Evolutionary conservation across 2,329 filamentous ascomycete species (phyloP).

Genomic region (Ampelomyces quisqualis): DNA sequence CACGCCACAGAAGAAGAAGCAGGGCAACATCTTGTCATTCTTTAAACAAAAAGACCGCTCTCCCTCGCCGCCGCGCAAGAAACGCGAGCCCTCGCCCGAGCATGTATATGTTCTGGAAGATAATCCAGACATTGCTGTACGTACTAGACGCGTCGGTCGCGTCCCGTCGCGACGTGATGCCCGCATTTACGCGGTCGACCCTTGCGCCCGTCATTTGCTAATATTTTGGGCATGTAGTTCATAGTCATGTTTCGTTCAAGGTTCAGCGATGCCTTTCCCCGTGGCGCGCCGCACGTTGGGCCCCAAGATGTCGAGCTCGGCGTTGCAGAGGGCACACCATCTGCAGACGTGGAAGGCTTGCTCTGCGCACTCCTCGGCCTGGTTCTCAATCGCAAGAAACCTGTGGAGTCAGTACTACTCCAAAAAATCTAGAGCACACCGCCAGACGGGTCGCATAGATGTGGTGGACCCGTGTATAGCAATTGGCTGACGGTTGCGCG

Average conservation of each 20-base stretch:
- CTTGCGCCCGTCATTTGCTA: slow-evolving; percentile 29
- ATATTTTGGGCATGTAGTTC: slow-evolving; percentile 62
- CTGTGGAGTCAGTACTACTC: slow-evolving; percentile 77
- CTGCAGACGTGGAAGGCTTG: slow-evolving; percentile 81
- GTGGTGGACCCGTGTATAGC: background rate
- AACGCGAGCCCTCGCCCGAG: slow-evolving; percentile 81
- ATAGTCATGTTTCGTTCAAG: slow-evolving; percentile 97
- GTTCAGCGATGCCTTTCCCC: slow-evolving; percentile 85
- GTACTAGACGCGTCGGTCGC: slow-evolving; percentile 52
- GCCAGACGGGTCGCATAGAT: slow-evolving; percentile 21
- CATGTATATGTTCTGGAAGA: slow-evolving; percentile 90
- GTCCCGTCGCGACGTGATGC: slow-evolving; percentile 36
- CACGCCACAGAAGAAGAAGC: slow-evolving; percentile 34
- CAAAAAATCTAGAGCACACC: slow-evolving; percentile 13
- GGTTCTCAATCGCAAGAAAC: slow-evolving; percentile 94
- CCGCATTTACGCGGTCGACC: slow-evolving; percentile 21
- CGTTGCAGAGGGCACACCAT: slow-evolving; percentile 73
- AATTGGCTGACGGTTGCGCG: slow-evolving; percentile 36
- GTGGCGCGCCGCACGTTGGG: slow-evolving; percentile 83
- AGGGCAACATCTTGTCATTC: slow-evolving; percentile 40
- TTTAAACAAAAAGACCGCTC: slow-evolving; percentile 48
- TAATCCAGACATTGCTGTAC: slow-evolving; percentile 87
- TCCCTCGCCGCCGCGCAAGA: slow-evolving; percentile 58
- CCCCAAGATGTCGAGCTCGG: slow-evolving; percentile 94
- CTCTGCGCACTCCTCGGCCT: slow-evolving; percentile 86